A percentile compares a stretch with the other conserved stretches of the same genome.
Conservation (phyloP, 345 rosid genomes). For the Salix koriyanagi region DNA sequence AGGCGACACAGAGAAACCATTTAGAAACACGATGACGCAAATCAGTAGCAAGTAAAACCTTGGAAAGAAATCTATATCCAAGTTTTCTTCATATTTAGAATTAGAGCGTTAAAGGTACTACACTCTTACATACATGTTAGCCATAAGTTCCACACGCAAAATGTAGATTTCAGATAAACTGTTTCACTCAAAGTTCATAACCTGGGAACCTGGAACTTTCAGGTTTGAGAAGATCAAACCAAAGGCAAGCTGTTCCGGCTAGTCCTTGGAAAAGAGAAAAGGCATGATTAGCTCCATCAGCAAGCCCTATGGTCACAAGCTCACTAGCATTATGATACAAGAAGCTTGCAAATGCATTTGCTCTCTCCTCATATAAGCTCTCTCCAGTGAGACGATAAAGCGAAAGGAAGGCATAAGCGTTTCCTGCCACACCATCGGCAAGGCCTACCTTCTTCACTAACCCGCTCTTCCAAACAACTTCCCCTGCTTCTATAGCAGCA, state of each 20-base stretch:
- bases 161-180: neutral
- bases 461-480: constrained; percentile 91
- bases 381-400: constrained; percentile 75
- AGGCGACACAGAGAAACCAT: neutral
- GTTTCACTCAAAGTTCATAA: constrained; percentile 46
- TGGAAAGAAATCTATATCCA: neutral
- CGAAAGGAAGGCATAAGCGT: constrained; percentile 78
- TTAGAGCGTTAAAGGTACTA: neutral
- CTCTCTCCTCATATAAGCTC: constrained; percentile 61
- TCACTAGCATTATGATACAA: constrained; percentile 45
- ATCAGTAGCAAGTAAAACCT: neutral
- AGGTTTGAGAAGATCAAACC: constrained; percentile 59
- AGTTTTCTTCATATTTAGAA: neutral
- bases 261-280: constrained; percentile 75
- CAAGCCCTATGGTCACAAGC: constrained; percentile 15
- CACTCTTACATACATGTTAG: neutral
- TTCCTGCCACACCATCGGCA: constrained; percentile 76
- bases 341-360: constrained; percentile 71
- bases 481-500: constrained; percentile 92
- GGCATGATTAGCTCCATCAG: constrained; percentile 24
- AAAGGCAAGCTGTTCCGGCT: constrained; percentile 66
- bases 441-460: constrained; percentile 73
- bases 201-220: constrained; percentile 69
- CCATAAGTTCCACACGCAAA: neutral
- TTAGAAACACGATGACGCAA: neutral